phyloP scores from a whole-genome alignment of 176 grass and related monocot species.

The Oryza coarctata region DNA sequence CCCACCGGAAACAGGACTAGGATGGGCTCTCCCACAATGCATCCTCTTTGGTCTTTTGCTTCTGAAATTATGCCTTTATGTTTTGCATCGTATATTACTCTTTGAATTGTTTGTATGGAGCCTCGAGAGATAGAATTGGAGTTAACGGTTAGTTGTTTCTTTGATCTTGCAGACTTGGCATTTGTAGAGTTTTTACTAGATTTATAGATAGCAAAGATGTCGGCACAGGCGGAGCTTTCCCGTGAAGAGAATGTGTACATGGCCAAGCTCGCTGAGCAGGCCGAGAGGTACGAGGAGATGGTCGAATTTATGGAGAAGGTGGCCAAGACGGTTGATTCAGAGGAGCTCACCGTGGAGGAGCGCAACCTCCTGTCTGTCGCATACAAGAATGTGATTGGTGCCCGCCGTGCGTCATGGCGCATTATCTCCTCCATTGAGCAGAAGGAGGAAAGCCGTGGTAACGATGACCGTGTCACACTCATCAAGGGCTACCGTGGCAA shows the following conservation, averaged over 20 bases:
- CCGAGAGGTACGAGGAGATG: constrained; percentile 93
- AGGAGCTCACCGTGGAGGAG: constrained; percentile 83
- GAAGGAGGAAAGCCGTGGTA: constrained; percentile 83
- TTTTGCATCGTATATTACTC: neutral
- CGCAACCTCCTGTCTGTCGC: constrained; percentile 88
- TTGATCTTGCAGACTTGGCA: constrained; percentile 36
- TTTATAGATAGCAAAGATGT: constrained; percentile 46
- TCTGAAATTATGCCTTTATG: neutral
- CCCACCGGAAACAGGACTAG: neutral
- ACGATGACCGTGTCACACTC: constrained; percentile 63
- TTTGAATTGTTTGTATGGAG: neutral
- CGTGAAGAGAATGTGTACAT: constrained; percentile 88
- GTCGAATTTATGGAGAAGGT: constrained; percentile 95
- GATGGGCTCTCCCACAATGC: no score
- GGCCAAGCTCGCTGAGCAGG: constrained; percentile 85
- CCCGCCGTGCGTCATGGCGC: constrained; percentile 77
- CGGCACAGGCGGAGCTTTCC: constrained; percentile 56
- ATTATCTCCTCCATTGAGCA: constrained; percentile 89
- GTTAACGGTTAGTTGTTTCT: neutral
- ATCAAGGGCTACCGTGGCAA: constrained; percentile 76
- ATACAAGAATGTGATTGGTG: constrained; percentile 87
- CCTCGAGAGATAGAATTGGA: neutral
- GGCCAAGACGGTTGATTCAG: constrained; percentile 57
- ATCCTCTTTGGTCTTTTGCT: neutral
- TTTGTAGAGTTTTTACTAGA: neutral